These are phyloP conservation scores for Aspergillus leporis DNA, from an alignment of 495 filamentous ascomycete genomes.

Conservation along the genomic window DNA sequence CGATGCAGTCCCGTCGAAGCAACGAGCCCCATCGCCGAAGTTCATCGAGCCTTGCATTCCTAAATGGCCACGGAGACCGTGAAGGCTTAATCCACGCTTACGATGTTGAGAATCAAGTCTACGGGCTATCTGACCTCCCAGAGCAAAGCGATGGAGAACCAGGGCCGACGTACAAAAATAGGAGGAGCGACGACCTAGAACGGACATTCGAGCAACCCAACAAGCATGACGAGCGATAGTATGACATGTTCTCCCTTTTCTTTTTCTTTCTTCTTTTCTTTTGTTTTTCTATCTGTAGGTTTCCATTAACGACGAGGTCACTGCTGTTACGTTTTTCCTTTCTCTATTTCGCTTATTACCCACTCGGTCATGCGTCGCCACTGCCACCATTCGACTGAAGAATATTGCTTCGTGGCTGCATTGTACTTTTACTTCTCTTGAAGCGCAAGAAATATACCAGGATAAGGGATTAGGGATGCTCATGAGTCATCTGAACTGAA, in stretches of 20 bases:
- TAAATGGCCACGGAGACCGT: constrained; percentile 58
- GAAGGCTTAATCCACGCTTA: constrained; percentile 82
- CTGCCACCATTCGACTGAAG: background rate
- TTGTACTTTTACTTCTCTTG: constrained; percentile 40
- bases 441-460: constrained; percentile 27
- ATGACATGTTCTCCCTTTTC: constrained; percentile 22
- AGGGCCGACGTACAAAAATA: constrained; percentile 40
- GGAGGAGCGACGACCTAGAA: constrained; percentile 29
- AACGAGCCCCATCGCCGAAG: constrained; percentile 54
- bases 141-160: constrained; percentile 67
- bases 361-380: background rate
- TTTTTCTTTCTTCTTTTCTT: constrained; percentile 18
- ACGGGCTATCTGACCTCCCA: constrained; percentile 66
- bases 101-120: constrained; percentile 70
- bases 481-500: constrained; percentile 42
- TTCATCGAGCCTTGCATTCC: constrained; percentile 56
- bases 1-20: constrained; percentile 86
- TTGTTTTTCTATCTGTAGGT: constrained; percentile 8
- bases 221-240: constrained; percentile 45
- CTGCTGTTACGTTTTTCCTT: constrained; percentile 21
- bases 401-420: constrained; percentile 19
- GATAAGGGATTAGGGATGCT: constrained; percentile 34
- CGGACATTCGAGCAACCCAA: constrained; percentile 31
- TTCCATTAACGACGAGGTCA: constrained; percentile 26
- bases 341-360: constrained; percentile 12